Conservation (phyloP, 2,329 filamentous ascomycete species). For the Furcasterigmium furcatum region DNA sequence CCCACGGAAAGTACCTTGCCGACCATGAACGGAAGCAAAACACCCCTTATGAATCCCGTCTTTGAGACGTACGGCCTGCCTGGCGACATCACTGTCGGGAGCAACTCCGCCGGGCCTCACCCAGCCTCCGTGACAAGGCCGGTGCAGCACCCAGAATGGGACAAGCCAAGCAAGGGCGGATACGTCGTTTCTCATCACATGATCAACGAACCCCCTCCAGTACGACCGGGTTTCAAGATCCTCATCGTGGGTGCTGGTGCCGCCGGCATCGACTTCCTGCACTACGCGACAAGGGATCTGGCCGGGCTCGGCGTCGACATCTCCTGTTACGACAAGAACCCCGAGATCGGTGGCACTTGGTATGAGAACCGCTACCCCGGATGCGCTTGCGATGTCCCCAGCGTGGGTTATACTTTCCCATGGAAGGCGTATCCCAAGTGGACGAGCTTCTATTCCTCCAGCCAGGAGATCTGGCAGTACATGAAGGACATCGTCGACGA, state of each 20-base stretch:
- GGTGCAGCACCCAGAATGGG: too few relatives aligned
- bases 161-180: too few relatives aligned
- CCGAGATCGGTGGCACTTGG: conserved; percentile 55
- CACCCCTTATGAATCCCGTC: too few relatives aligned
- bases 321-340: conserved; percentile 54
- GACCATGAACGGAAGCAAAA: too few relatives aligned
- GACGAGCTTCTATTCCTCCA: conserved; percentile 53
- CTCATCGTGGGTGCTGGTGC: conserved; percentile 12
- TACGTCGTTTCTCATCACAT: too few relatives aligned
- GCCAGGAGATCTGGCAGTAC: conserved; percentile 53
- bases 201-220: too few relatives aligned
- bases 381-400: conserved; percentile 53
- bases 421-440: conserved; percentile 58
- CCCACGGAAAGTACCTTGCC: too few relatives aligned
- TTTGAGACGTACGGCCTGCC: too few relatives aligned
- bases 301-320: conserved; percentile 34
- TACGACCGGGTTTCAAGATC: too few relatives aligned
- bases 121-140: too few relatives aligned
- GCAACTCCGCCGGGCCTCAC: too few relatives aligned
- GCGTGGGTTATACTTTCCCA: conserved; percentile 61
- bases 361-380: conserved; percentile 57
- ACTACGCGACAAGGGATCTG: conserved; percentile 38
- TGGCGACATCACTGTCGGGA: too few relatives aligned
- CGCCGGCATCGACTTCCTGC: conserved; percentile 21
- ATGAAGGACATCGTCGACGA: conserved; percentile 43